Evolutionary conservation across 352 stramenopile genomes (phyloP).

Genomic region (Phytopythium kandeliae): DNA sequence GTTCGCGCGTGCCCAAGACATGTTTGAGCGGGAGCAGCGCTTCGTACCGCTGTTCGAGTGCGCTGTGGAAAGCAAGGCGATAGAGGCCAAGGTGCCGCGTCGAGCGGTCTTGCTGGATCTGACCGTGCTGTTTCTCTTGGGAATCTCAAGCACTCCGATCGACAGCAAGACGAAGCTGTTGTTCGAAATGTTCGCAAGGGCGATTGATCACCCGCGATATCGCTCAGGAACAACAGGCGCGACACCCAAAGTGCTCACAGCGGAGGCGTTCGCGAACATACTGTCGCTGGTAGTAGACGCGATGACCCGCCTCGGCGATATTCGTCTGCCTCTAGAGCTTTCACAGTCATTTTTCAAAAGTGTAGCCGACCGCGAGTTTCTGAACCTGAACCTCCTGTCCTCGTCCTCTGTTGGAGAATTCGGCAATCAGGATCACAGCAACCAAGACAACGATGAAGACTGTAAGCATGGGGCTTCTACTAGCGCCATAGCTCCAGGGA

Average conservation of each 20-base stretch:
- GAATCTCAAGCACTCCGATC: conserved; percentile 35
- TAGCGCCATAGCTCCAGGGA: conserved; percentile 16
- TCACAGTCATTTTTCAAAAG: conserved; percentile 32
- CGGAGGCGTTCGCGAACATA: conserved; percentile 41
- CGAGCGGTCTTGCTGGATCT: conserved; percentile 28
- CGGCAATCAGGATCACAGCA: not conserved
- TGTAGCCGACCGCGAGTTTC: conserved; percentile 54
- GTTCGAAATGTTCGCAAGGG: conserved; percentile 56
- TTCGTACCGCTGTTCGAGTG: conserved; percentile 58
- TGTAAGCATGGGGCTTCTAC: not conserved
- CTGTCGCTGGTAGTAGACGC: conserved; percentile 47
- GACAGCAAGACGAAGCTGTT: conserved; percentile 68
- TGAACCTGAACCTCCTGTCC: conserved; percentile 34
- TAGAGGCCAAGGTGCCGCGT: not conserved
- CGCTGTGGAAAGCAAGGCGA: conserved; percentile 15
- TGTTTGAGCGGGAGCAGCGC: conserved; percentile 52
- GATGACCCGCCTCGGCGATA: conserved; percentile 47
- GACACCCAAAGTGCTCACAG: conserved; percentile 32
- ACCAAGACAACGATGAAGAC: not conserved
- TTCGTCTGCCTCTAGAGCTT: conserved; percentile 31
- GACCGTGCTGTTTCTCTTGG: conserved; percentile 44
- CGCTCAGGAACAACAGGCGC: not conserved
- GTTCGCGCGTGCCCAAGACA: conserved; percentile 46
- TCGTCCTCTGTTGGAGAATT: conserved; percentile 7
- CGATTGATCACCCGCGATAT: conserved; percentile 7